Conservation (phyloP, 2,329 filamentous ascomycete genomes). For the Mycosphaerella sp. region DNA sequence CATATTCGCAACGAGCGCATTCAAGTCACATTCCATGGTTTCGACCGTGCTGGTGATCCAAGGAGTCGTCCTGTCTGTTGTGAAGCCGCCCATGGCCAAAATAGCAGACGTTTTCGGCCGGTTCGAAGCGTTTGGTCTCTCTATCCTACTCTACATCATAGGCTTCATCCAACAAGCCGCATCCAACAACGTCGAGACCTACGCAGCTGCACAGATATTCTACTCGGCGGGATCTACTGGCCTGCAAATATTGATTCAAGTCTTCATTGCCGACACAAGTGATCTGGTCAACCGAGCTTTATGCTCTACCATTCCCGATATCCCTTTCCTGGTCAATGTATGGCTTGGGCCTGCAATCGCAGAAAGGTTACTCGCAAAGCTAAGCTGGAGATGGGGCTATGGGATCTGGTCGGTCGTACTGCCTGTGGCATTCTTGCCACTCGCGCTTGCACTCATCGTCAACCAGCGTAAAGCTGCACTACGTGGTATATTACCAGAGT, state of each 20-base stretch:
- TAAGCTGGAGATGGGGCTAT: slow-evolving; percentile 58
- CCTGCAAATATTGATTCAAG: slow-evolving; percentile 56
- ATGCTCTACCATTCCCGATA: slow-evolving; percentile 52
- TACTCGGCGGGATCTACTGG: slow-evolving; percentile 57
- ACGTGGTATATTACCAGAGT: slow-evolving; percentile 41
- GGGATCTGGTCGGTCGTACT: slow-evolving; percentile 58
- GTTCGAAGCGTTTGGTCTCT: slow-evolving; percentile 52
- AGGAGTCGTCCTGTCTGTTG: slow-evolving; percentile 56
- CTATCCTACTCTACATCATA: slow-evolving; percentile 49
- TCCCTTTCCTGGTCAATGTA: slow-evolving; percentile 56
- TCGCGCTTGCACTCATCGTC: slow-evolving; percentile 48
- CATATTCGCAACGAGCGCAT: slow-evolving; percentile 61
- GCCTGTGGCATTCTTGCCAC: slow-evolving; percentile 50
- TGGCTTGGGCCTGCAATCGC: slow-evolving; percentile 55
- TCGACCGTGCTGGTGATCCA: slow-evolving; percentile 60
- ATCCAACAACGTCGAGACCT: slow-evolving; percentile 50
- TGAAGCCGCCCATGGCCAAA: slow-evolving; percentile 57
- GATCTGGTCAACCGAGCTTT: slow-evolving; percentile 55
- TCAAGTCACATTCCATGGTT: slow-evolving; percentile 58
- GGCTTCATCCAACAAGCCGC: slow-evolving; percentile 55
- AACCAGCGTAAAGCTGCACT: slow-evolving; percentile 50
- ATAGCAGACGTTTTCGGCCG: slow-evolving; percentile 58
- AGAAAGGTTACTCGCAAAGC: slow-evolving; percentile 41
- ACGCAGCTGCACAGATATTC: slow-evolving; percentile 54
- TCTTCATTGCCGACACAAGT: slow-evolving; percentile 60